These are phyloP conservation scores for Plasmopara muralis DNA, from an alignment of 352 stramenopile genomes.

Conservation along the genomic window DNA sequence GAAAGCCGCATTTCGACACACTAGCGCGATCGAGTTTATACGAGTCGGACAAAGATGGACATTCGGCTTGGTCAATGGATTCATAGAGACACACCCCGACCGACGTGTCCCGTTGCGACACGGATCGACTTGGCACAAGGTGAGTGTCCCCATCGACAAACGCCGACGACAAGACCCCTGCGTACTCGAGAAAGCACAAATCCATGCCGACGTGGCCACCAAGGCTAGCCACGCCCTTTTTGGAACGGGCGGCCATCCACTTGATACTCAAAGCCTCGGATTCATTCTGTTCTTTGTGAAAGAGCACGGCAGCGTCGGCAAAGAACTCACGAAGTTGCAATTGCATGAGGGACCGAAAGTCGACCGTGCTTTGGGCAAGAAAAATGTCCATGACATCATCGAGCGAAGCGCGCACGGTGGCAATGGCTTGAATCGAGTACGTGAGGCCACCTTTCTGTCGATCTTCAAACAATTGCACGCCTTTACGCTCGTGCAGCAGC, in stretches of 20 bases:
- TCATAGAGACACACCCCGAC: conserved; percentile 72
- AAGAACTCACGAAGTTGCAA: conserved; percentile 69
- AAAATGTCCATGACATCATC: conserved; percentile 83
- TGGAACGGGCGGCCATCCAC: conserved; percentile 62
- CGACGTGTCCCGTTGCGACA: conserved; percentile 3
- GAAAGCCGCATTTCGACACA: conserved; percentile 73
- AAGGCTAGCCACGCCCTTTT: conserved; percentile 48
- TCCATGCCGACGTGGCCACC: conserved; percentile 45
- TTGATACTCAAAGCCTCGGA: conserved; percentile 75
- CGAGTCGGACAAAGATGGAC: conserved; percentile 59
- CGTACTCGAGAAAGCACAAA: conserved; percentile 77
- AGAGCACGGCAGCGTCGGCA: conserved; percentile 63
- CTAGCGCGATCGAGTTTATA: conserved; percentile 62
- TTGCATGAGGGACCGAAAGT: conserved; percentile 70
- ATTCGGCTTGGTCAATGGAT: conserved; percentile 75
- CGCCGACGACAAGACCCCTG: conserved; percentile 51
- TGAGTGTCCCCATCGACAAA: conserved; percentile 39
- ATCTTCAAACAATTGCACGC: conserved; percentile 65
- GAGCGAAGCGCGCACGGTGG: conserved; percentile 47
- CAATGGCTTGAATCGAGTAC: conserved; percentile 65
- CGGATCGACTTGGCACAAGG: conserved; percentile 10
- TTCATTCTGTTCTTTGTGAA: conserved; percentile 68
- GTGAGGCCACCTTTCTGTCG: conserved; percentile 75
- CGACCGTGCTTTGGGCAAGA: conserved; percentile 39
- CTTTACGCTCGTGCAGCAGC: conserved; percentile 64